Evolutionary conservation across 306 rosid genomes (phyloP).

Genomic region (Quercus aquifolioides): DNA sequence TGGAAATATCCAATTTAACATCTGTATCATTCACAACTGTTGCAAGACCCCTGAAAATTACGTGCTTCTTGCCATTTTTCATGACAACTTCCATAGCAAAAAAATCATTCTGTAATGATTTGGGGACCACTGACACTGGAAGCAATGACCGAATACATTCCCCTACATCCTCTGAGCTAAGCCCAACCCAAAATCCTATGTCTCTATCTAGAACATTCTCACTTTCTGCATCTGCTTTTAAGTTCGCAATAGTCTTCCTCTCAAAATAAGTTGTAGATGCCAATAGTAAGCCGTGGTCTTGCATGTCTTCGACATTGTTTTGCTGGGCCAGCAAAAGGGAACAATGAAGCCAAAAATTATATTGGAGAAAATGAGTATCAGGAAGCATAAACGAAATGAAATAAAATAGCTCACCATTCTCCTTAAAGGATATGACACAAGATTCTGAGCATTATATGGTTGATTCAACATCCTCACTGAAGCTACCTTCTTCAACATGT

Average conservation of each 20-base stretch:
- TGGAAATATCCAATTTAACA: slow-evolving; percentile 53
- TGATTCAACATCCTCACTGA: slow-evolving; percentile 70
- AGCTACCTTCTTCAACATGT: slow-evolving; percentile 64
- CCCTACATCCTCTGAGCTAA: slow-evolving; percentile 61
- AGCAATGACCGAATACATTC: slow-evolving; percentile 81
- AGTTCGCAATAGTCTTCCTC: slow-evolving; percentile 62
- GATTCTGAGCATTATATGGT: slow-evolving; percentile 45
- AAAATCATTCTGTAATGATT: slow-evolving; percentile 57
- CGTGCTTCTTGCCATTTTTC: slow-evolving; percentile 96
- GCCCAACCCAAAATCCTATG: slow-evolving; percentile 82
- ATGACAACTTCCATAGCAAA: slow-evolving; percentile 81
- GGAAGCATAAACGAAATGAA: slow-evolving; percentile 10
- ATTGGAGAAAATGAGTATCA: slow-evolving; percentile 2
- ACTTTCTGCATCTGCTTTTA: slow-evolving; percentile 51
- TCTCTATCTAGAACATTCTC: slow-evolving; percentile 54
- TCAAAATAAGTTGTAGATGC: slow-evolving; percentile 84
- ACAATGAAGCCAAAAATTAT: slow-evolving; percentile 5
- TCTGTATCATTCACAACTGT: slow-evolving; percentile 83
- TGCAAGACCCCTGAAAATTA: slow-evolving; percentile 79
- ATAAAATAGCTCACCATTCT: slow-evolving; percentile 50
- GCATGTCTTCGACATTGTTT: slow-evolving; percentile 44
- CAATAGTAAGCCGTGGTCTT: slow-evolving; percentile 46
- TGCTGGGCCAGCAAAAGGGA: slow-evolving; percentile 45
- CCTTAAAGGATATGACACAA: slow-evolving; percentile 59
- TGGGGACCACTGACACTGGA: slow-evolving; percentile 78